phyloP scores from a whole-genome alignment of 441 rosid genomes.

The Jatropha multifida region DNA sequence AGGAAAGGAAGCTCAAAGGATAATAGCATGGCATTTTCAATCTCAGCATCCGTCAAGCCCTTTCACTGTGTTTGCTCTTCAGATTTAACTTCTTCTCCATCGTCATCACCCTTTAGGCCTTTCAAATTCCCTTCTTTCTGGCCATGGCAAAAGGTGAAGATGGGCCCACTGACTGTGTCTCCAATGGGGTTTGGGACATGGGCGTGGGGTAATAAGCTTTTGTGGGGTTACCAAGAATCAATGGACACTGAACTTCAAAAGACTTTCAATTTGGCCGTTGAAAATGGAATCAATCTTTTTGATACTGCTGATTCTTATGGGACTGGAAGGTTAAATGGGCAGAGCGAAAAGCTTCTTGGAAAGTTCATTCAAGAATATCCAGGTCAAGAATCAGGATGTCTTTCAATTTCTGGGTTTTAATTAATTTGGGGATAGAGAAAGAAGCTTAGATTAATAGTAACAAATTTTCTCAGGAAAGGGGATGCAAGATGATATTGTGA shows the following conservation, averaged over 20 bases:
- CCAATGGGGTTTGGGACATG: conserved; percentile 98
- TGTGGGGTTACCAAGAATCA: conserved; percentile 83
- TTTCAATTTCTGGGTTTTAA: background rate
- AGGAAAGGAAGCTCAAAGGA: no score
- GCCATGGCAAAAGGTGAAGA: conserved; percentile 91
- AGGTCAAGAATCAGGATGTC: conserved; percentile 33
- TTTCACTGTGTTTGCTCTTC: conserved; percentile 34
- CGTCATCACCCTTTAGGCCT: conserved; percentile 39
- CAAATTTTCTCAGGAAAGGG: conserved; percentile 37
- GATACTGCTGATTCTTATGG: conserved; percentile 98
- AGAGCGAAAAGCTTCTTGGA: conserved; percentile 92
- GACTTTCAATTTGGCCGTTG: conserved; percentile 67
- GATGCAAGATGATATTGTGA: conserved; percentile 53
- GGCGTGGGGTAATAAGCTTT: conserved; percentile 99
- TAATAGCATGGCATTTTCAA: conserved; percentile 25
- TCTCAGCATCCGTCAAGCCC: conserved; percentile 25
- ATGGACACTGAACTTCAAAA: conserved; percentile 82
- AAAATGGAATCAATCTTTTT: conserved; percentile 77
- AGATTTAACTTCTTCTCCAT: conserved; percentile 31
- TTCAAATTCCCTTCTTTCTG: conserved; percentile 72
- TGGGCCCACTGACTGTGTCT: conserved; percentile 81
- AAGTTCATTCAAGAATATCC: conserved; percentile 65
- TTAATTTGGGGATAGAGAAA: background rate
- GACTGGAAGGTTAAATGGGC: conserved; percentile 80
- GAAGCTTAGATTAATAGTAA: background rate